Base-by-base conservation (phyloP, 2,329 filamentous ascomycete species). In the Elsinoe batatas region DNA sequence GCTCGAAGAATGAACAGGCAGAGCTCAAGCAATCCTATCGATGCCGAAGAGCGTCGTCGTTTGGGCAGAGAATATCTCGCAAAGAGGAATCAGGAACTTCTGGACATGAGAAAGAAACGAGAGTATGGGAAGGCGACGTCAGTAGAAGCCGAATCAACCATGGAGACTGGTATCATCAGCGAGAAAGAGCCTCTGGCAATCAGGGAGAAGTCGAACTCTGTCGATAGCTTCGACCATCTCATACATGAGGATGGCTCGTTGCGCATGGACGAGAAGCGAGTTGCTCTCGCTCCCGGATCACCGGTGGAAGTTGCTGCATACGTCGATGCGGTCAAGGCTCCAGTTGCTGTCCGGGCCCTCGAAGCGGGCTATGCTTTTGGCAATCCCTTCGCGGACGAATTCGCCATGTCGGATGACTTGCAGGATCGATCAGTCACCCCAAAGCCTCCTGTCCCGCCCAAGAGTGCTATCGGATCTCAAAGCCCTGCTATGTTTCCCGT, bases 351-450 rank as follows among this genome's bases (percentile, higher is more conserved):
- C 49, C 67, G 55, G 66, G 72, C 69, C 3, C 72, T 74, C 60
- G 64, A 67, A 11, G 62, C 67, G 47, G 74, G 74, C 13, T 65
- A 73, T 22, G 63, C 64, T 3, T 69, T 69, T 22, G 68, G 69
- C 1, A 73, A 76, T 53, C 74, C 75, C 3, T 77, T 77, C 60
- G 65, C 68, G 12, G 74, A 77, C 57, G 71, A 72, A 56, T 68
- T 65, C 47, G 67, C 63, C 10, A 53, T 70, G 22, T 53, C 58
- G 15, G 50, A 57, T n/a, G 22, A 67, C 59, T 60, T 71, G 67
- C 30, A 65, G 66, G 7, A 77, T 64, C 15, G 59, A 58, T 18
- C 76, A 71, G 63, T 76, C 66, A 38, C 67, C 42, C 64, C 70
- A 67, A 64, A 78, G 58, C 58, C 71, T 68, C 60, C 77, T 62